Percentiles rank a stretch among this genome's conserved stretches.
phyloP scores from a whole-genome alignment of 768 basidiomycete genomes.

The Suillus subaureus region DNA sequence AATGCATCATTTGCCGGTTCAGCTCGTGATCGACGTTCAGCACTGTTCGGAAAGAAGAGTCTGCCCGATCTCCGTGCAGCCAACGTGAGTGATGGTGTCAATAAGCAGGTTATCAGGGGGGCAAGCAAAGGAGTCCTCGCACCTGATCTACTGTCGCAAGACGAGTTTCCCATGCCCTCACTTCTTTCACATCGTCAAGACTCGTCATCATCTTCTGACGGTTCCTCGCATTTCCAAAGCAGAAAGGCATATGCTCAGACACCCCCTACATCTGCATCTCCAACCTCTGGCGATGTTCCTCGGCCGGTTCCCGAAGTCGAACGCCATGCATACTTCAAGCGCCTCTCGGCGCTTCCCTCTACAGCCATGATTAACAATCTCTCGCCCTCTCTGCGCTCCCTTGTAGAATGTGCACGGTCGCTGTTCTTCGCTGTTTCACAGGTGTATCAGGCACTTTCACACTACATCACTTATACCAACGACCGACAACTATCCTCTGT shows the following conservation, averaged over 20 bases:
- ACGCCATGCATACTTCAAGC: slow-evolving; percentile 91
- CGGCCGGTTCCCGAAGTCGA: slow-evolving; percentile 65
- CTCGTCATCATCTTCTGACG: slow-evolving; percentile 43
- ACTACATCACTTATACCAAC: slow-evolving; percentile 81
- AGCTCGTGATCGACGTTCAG: slow-evolving; percentile 37
- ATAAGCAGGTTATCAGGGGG: slow-evolving; percentile 30
- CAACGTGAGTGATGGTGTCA: slow-evolving; percentile 38
- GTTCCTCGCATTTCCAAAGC: slow-evolving; percentile 22
- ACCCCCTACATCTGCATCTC: slow-evolving; percentile 39
- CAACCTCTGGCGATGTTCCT: slow-evolving; percentile 36
- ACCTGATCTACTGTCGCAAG: slow-evolving; percentile 16
- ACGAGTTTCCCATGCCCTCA: slow-evolving; percentile 41
- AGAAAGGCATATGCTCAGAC: slow-evolving; percentile 32
- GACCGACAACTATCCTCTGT: slow-evolving; percentile 83
- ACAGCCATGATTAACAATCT: slow-evolving; percentile 64
- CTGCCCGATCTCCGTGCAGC: slow-evolving; percentile 78
- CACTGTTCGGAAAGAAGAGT: slow-evolving; percentile 71
- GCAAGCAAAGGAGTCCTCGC: slow-evolving; percentile 8
- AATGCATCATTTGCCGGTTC: slow-evolving; percentile 53
- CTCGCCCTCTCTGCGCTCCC: slow-evolving; percentile 64
- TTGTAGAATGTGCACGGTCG: slow-evolving; percentile 89
- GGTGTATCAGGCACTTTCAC: slow-evolving; percentile 84
- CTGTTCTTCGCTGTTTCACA: slow-evolving; percentile 92
- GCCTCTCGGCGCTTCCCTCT: slow-evolving; percentile 77
- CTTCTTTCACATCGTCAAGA: slow-evolving; percentile 49